Conservation (phyloP, 2,329 filamentous ascomycete genomes). For the Colletotrichum eleusines region DNA sequence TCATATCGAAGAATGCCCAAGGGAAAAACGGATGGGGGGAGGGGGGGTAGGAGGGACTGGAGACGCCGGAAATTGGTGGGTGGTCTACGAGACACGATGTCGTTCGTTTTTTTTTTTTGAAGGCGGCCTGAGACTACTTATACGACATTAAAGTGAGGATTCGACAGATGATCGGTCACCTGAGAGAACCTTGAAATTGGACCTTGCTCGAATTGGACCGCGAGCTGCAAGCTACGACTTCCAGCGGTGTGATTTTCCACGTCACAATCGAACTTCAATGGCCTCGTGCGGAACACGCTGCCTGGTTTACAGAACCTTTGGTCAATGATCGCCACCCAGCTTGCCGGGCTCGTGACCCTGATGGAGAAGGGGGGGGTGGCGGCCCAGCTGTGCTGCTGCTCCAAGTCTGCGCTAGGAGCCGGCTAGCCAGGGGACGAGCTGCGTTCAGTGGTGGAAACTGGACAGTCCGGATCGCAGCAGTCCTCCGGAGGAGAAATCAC, state of each 20-base stretch:
- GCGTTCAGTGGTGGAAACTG: constrained; percentile 32
- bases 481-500: neutral
- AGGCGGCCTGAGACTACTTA: neutral
- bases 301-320: neutral
- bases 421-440: constrained; percentile 5
- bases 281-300: constrained; percentile 38
- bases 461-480: constrained; percentile 7
- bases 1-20: constrained; percentile 18
- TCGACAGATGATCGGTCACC: neutral
- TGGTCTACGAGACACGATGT: neutral
- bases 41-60: neutral
- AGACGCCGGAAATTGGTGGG: neutral
- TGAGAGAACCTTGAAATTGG: too few species aligned
- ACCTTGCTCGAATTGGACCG: neutral
- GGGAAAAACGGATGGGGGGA: neutral
- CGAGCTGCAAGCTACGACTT: neutral
- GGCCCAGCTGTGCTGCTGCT: constrained; percentile 7
- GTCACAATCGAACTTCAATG: constrained; percentile 1
- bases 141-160: neutral
- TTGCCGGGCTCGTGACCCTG: constrained; percentile 19
- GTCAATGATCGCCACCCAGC: constrained; percentile 21
- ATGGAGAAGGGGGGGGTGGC: too few species aligned
- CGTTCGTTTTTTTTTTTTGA: neutral
- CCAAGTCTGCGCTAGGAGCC: constrained; percentile 18
- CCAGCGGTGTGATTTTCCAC: neutral